Percentiles rank a stretch among this genome's conserved stretches.
Conservation (phyloP, 495 filamentous ascomycete species). For the Hypoxylon lienhwacheense region DNA sequence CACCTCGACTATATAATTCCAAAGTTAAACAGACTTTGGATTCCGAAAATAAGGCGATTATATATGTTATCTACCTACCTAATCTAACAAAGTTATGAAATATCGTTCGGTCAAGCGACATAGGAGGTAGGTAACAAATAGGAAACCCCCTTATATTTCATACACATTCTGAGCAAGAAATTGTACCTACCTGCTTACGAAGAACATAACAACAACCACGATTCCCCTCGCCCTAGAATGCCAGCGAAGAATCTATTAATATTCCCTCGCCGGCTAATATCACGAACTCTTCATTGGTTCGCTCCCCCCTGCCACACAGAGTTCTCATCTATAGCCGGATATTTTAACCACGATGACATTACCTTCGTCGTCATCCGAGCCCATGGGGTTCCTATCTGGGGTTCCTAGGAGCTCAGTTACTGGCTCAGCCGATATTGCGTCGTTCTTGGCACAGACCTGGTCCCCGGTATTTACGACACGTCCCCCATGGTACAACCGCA, state of each 20-base stretch:
- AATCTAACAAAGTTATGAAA: too few species aligned
- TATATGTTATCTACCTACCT: too few species aligned
- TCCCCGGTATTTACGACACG: slow-evolving; percentile 23
- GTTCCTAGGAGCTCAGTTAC: slow-evolving; percentile 4
- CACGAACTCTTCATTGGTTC: slow-evolving; percentile 10
- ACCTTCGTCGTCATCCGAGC: slow-evolving; percentile 3
- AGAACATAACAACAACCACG: background rate
- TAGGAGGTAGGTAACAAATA: too few species aligned
- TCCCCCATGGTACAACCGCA: background rate
- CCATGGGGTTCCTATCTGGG: slow-evolving; percentile 24
- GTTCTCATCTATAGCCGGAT: slow-evolving; percentile 20
- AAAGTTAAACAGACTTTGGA: too few species aligned
- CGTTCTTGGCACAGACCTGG: slow-evolving; percentile 18
- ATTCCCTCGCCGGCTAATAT: slow-evolving; percentile 25
- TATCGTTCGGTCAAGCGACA: too few species aligned
- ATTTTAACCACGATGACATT: slow-evolving; percentile 26
- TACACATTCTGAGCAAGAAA: background rate
- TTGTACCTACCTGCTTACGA: background rate
- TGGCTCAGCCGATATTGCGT: slow-evolving; percentile 16
- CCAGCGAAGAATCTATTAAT: slow-evolving; percentile 3
- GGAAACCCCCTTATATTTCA: background rate
- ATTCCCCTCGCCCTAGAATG: background rate
- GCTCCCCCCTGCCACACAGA: slow-evolving; percentile 7
- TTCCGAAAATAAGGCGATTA: too few species aligned
- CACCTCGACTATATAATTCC: too few species aligned